A percentile compares a stretch with the other conserved stretches of the same genome.
These are phyloP conservation scores for Clonostachys chloroleuca DNA, from an alignment of 2,329 filamentous ascomycete species.

Conservation along the genomic window DNA sequence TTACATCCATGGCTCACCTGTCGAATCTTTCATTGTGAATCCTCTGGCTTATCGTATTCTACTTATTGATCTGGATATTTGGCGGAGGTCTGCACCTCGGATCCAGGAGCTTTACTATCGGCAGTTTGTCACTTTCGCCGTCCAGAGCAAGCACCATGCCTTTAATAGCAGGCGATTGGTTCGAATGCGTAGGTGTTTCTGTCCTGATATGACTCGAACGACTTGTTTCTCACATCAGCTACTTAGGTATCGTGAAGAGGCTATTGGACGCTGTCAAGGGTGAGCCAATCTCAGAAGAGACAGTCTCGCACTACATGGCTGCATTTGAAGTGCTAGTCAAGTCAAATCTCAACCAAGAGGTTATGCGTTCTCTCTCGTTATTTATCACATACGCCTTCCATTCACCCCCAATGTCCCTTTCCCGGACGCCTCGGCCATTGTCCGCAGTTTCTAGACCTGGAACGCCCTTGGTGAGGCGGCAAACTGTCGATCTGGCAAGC, in stretches of 20 bases:
- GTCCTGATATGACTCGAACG: not conserved
- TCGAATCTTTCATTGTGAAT: constrained; percentile 92
- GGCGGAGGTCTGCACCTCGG: constrained; percentile 72
- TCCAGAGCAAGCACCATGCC: constrained; percentile 85
- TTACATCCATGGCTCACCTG: constrained; percentile 73
- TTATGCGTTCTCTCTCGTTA: constrained; percentile 80
- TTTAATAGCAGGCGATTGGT: constrained; percentile 87
- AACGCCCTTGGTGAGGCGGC: constrained; percentile 31
- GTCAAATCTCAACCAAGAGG: constrained; percentile 77
- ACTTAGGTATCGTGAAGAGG: constrained; percentile 78
- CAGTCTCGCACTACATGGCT: constrained; percentile 70
- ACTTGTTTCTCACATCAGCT: constrained; percentile 5
- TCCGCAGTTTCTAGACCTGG: constrained; percentile 31
- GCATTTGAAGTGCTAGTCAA: constrained; percentile 78
- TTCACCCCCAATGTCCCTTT: constrained; percentile 37
- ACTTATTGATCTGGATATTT: constrained; percentile 88
- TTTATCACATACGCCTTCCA: constrained; percentile 94
- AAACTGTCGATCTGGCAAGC: constrained; percentile 25
- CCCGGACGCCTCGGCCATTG: constrained; percentile 45
- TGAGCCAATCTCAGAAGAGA: constrained; percentile 68
- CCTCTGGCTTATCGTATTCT: constrained; percentile 90
- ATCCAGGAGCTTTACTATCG: constrained; percentile 89
- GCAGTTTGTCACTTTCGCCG: constrained; percentile 84
- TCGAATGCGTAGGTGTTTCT: constrained; percentile 71
- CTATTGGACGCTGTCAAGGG: constrained; percentile 87